Percentiles rank a stretch among this genome's conserved stretches.
Conservation (phyloP, 495 filamentous ascomycete genomes). For the Neurospora sp. region DNA sequence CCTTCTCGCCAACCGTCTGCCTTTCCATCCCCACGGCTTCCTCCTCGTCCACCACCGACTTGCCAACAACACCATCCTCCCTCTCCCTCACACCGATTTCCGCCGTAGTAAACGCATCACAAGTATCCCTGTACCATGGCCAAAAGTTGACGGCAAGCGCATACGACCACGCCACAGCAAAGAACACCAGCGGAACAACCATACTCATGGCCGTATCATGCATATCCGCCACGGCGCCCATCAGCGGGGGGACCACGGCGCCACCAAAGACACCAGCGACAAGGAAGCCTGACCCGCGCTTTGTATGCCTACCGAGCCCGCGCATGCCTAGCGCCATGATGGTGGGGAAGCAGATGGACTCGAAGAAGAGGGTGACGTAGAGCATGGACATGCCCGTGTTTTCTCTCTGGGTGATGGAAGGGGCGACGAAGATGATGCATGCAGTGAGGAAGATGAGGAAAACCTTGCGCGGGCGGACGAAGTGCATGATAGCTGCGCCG, state of each 20-base stretch:
- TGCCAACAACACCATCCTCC: conserved; percentile 9
- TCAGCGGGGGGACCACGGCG: conserved; percentile 53
- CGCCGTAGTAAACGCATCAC: conserved; percentile 48
- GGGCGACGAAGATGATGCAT: conserved; percentile 49
- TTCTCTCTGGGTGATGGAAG: conserved; percentile 41
- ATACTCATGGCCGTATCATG: conserved; percentile 28
- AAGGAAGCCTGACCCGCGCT: conserved; percentile 56
- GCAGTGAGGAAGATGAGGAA: conserved; percentile 37
- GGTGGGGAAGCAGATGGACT: conserved; percentile 59
- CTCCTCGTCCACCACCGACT: conserved; percentile 20
- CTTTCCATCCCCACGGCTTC: conserved; percentile 12
- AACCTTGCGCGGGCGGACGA: conserved; percentile 41
- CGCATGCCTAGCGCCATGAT: conserved; percentile 61
- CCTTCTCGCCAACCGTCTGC: background rate
- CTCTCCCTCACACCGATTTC: conserved; percentile 37
- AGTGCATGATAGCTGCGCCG: conserved; percentile 40
- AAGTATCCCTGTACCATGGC: conserved; percentile 46
- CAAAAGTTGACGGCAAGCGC: conserved; percentile 45
- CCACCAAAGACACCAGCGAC: conserved; percentile 56
- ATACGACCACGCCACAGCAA: conserved; percentile 31
- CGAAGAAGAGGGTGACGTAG: conserved; percentile 60
- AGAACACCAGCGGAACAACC: conserved; percentile 34
- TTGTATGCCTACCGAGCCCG: conserved; percentile 60
- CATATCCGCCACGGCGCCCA: conserved; percentile 45
- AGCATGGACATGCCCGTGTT: conserved; percentile 48